Evolutionary conservation across 345 rosid genomes (phyloP), one percentile per base, ranked within the genome.

Genomic region (Hibiscus mutabilis): DNA sequence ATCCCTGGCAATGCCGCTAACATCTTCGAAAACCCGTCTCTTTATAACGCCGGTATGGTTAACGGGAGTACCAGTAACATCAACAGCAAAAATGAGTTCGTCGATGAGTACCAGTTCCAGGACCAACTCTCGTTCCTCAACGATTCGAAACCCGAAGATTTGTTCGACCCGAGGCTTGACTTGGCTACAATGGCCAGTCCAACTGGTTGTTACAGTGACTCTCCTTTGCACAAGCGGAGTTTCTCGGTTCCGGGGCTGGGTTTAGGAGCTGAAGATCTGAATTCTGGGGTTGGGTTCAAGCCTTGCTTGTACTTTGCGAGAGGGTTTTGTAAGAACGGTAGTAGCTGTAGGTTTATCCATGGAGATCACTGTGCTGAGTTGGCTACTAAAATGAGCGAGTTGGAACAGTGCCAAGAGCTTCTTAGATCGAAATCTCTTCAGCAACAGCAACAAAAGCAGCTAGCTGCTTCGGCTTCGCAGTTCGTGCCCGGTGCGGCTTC

Each of bases 291-390:
- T 18, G 89, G 86, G 21, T 85, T 86, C 89, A 82, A 84, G 75
- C 89, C 86, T 1, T 86, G 91, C 64, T 79, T 83, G 73, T 88
- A 84, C 62, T 90, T 78, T 55, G 82, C 90, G 4, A 82, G 86
- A 75, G 94, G 94, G 70, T 87, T 82, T 74, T 85, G 94, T 74
- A 89, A 87, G 74, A 87, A 89, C 55, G 94, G 91, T 24, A 74
- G 77, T 66, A 73, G 74, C 60, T 89, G 91, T 73, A 79, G 81
- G 84, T 89, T 89, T 78, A 76, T 83, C 52, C 94, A 89, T 60
- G 76, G 79, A 57, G 88, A 79, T 46, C 55, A 49, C 6, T 49
- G 67, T 53, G 73, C 73, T 10, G 79, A 72, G 58, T 71, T 58
- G 18, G 75, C 74, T 22, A 67, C 68, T 72, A 84, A 81, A 72